Evolutionary conservation across 83 land plant species (phyloP).

Genomic region (Picea mariana): DNA sequence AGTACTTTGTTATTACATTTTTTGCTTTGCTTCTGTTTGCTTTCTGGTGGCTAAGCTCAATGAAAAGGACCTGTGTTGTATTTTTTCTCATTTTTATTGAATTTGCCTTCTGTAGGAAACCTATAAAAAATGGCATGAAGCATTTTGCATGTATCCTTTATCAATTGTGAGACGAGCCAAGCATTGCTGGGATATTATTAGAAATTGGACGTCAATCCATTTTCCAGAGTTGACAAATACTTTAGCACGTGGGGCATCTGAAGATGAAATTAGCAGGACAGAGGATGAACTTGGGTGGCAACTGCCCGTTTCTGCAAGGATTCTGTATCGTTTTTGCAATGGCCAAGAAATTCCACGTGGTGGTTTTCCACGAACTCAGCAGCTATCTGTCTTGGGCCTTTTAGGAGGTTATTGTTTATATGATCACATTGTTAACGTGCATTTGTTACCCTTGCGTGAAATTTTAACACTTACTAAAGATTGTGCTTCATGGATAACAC

Average conservation of each 20-base stretch:
- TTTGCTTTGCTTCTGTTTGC: too few species aligned
- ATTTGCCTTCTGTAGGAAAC: slow-evolving; percentile 35
- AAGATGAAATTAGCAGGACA: slow-evolving; percentile 46
- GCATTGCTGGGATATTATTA: slow-evolving; percentile 56
- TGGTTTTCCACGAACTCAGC: neutral
- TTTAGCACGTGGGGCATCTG: slow-evolving; percentile 65
- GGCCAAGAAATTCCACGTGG: slow-evolving; percentile 55
- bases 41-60: too few species aligned
- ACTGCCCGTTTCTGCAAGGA: slow-evolving; percentile 61
- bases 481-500: slow-evolving; percentile 18
- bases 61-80: too few species aligned
- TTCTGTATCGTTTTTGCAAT: slow-evolving; percentile 77
- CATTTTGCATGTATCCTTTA: slow-evolving; percentile 66
- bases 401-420: slow-evolving; percentile 87
- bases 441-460: slow-evolving; percentile 51
- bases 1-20: too few species aligned
- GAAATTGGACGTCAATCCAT: slow-evolving; percentile 48
- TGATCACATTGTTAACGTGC: slow-evolving; percentile 58
- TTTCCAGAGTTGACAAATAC: slow-evolving; percentile 59
- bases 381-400: slow-evolving; percentile 43
- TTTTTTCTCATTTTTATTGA: too few species aligned
- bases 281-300: slow-evolving; percentile 55
- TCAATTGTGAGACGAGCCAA: slow-evolving; percentile 65
- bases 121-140: slow-evolving; percentile 60
- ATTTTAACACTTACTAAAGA: slow-evolving; percentile 42